phyloP scores from a whole-genome alignment of 192 early-diverging fungal species.

The Neocallimastix lanati region DNA sequence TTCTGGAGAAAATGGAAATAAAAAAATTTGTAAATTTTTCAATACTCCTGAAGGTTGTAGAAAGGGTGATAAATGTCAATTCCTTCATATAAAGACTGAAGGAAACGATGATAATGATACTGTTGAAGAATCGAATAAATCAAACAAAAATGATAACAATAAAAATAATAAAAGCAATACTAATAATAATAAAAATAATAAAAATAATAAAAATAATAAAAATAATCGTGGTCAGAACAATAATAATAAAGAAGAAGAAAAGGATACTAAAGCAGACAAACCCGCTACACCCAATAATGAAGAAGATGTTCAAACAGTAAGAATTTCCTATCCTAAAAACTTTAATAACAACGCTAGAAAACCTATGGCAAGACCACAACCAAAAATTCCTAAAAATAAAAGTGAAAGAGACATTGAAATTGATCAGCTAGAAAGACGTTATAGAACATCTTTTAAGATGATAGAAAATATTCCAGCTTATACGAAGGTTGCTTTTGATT shows the following conservation, averaged over 20 bases:
- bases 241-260: background rate
- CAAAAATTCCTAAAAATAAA: background rate
- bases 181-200: background rate
- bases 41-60: slow-evolving; percentile 2
- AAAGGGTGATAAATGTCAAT: slow-evolving; percentile 1
- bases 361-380: background rate
- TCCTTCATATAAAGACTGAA: slow-evolving; percentile 1
- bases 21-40: slow-evolving; percentile 4
- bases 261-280: no score
- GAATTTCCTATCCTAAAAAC: background rate
- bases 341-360: background rate
- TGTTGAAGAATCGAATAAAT: background rate
- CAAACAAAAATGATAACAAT: background rate
- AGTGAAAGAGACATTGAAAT: background rate
- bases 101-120: background rate
- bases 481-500: background rate
- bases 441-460: background rate
- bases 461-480: background rate
- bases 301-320: no score
- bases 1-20: background rate
- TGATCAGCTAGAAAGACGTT: background rate
- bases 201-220: background rate
- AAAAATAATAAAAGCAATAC: background rate
- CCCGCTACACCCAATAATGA: no score
- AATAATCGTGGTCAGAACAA: background rate